Percentiles rank a stretch among this genome's conserved stretches.
phyloP scores from a whole-genome alignment of 2,329 filamentous ascomycete species.

The Neonectria coccinea region DNA sequence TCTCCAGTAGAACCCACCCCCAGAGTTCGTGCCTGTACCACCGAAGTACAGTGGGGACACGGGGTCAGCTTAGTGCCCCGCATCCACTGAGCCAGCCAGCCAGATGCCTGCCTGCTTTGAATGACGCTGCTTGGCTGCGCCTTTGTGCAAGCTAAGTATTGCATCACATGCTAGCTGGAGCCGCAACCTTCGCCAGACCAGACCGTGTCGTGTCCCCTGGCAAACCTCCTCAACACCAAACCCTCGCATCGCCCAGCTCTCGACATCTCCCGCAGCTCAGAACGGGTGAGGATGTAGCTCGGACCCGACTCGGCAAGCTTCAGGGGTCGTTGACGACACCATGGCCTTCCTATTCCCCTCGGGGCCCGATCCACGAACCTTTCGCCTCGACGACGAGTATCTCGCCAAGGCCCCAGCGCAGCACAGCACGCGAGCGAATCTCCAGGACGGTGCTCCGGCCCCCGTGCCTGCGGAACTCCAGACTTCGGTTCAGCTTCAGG shows the following conservation, averaged over 20 bases:
- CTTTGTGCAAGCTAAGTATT: conserved; percentile 39
- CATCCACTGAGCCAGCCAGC: conserved; percentile 37
- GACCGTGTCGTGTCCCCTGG: neutral
- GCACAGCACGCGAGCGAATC: conserved; percentile 39
- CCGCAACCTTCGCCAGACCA: conserved; percentile 29
- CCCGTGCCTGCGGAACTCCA: conserved; percentile 36
- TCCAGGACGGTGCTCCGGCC: conserved; percentile 37
- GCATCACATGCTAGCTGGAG: conserved; percentile 46
- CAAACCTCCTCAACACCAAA: conserved; percentile 11
- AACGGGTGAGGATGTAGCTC: conserved; percentile 43
- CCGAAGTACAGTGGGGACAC: conserved; percentile 37
- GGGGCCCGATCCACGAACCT: conserved; percentile 45
- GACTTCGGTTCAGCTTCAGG: conserved; percentile 17
- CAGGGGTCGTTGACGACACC: conserved; percentile 46
- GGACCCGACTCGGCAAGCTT: conserved; percentile 33
- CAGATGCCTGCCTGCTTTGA: conserved; percentile 29
- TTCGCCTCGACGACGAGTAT: conserved; percentile 46
- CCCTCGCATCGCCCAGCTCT: conserved; percentile 19
- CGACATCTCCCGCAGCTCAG: conserved; percentile 31
- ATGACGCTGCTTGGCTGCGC: conserved; percentile 31
- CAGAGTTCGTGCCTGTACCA: conserved; percentile 19
- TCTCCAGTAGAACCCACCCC: conserved; percentile 12
- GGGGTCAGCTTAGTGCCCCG: conserved; percentile 46
- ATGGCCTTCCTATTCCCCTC: conserved; percentile 57
- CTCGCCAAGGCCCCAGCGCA: conserved; percentile 37